phyloP scores from a whole-genome alignment of 176 grass and related monocot genomes.

The Paspalum notatum region DNA sequence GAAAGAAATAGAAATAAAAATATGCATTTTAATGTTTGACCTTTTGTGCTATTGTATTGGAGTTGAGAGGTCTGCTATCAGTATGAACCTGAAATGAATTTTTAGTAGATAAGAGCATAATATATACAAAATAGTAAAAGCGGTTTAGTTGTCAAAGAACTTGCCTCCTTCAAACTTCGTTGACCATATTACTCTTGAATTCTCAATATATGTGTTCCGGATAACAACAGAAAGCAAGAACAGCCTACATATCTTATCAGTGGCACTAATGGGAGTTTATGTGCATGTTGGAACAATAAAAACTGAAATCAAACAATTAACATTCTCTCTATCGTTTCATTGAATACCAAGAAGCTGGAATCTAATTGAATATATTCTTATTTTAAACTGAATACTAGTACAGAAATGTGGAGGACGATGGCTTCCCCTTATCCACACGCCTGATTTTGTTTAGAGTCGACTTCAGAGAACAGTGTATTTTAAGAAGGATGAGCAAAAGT shows the following conservation, averaged over 20 bases:
- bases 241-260: neutral
- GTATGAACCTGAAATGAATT: neutral
- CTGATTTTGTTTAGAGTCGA: neutral
- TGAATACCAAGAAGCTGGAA: neutral
- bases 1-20: neutral
- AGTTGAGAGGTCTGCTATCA: neutral
- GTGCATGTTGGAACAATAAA: too few relatives aligned
- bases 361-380: neutral
- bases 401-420: neutral
- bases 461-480: neutral
- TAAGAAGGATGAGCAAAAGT: neutral
- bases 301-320: neutral
- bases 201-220: neutral
- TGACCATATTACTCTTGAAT: neutral
- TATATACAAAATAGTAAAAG: neutral
- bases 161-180: neutral
- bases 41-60: conserved; percentile 10
- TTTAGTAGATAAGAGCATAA: neutral
- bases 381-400: neutral
- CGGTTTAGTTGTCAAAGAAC: neutral
- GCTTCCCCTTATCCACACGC: neutral
- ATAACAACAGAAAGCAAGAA: neutral
- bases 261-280: too few relatives aligned
- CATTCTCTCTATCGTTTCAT: neutral
- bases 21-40: neutral